Conservation (phyloP, 768 basidiomycete genomes). For the Leccinum aurantiacum region DNA sequence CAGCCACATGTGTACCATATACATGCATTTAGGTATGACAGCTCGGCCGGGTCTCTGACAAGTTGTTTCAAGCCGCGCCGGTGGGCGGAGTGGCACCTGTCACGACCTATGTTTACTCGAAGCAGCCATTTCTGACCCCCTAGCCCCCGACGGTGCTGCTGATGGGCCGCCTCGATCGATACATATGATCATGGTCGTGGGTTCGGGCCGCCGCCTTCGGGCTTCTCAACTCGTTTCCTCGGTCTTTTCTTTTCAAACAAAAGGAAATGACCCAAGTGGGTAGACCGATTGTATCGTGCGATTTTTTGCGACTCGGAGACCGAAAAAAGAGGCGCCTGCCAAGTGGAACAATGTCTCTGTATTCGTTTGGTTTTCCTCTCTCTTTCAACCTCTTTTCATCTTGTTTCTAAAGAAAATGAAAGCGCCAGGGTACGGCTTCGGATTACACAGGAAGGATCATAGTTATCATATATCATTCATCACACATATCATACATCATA, state of each 20-base stretch:
- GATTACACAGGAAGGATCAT: not conserved
- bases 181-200: not conserved
- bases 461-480: not conserved
- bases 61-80: not conserved
- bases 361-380: not conserved
- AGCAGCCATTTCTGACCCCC: not conserved
- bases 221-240: not conserved
- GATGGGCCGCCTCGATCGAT: not conserved
- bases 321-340: not conserved
- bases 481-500: not conserved
- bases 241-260: not conserved
- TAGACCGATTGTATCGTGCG: constrained; percentile 16
- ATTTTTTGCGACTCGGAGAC: not conserved
- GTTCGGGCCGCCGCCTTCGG: not conserved
- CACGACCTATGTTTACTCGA: not conserved
- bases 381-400: not conserved
- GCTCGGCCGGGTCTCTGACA: not conserved
- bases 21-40: not conserved
- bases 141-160: not conserved
- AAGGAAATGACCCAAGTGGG: not conserved
- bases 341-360: not conserved
- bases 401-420: not conserved
- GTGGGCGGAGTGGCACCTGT: not conserved
- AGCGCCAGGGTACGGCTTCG: not conserved
- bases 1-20: not conserved